Percentiles rank a stretch among this genome's conserved stretches.
phyloP scores from a whole-genome alignment of 2,329 filamentous ascomycete species.

The Aspergillus tamarii region DNA sequence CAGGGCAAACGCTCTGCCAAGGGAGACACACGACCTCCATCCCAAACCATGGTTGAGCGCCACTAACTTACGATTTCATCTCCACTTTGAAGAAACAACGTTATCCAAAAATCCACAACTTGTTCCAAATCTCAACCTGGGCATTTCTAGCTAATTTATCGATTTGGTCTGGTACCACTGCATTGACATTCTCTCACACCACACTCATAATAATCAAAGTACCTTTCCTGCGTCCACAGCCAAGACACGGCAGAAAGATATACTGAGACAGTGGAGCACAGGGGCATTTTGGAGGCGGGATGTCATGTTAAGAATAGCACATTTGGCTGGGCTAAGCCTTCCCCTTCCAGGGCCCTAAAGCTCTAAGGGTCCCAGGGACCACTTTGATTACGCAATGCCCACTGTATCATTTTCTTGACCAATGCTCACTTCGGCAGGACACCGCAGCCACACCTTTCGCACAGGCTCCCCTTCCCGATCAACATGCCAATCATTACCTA shows the following conservation, averaged over 20 bases:
- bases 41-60: not conserved
- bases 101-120: not conserved
- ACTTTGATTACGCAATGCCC: conserved; percentile 27
- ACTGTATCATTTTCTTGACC: not conserved
- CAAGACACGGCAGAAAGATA: conserved; percentile 18
- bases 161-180: not conserved
- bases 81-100: not conserved
- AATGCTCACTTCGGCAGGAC: conserved; percentile 6
- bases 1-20: not conserved
- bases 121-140: not conserved
- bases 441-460: conserved; percentile 12
- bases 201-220: not conserved
- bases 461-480: conserved; percentile 14
- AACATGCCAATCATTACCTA: conserved; percentile 20
- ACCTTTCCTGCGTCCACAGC: not conserved
- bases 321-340: conserved; percentile 13
- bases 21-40: not conserved
- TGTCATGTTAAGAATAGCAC: conserved; percentile 26
- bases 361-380: conserved; percentile 20
- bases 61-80: not conserved
- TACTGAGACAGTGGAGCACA: conserved; percentile 6
- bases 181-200: not conserved
- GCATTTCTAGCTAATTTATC: not conserved
- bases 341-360: conserved; percentile 10
- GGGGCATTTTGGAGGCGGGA: conserved; percentile 1